Base-by-base conservation (phyloP, 2,329 filamentous ascomycete genomes). In the Rhinocladiella mackenziei region DNA sequence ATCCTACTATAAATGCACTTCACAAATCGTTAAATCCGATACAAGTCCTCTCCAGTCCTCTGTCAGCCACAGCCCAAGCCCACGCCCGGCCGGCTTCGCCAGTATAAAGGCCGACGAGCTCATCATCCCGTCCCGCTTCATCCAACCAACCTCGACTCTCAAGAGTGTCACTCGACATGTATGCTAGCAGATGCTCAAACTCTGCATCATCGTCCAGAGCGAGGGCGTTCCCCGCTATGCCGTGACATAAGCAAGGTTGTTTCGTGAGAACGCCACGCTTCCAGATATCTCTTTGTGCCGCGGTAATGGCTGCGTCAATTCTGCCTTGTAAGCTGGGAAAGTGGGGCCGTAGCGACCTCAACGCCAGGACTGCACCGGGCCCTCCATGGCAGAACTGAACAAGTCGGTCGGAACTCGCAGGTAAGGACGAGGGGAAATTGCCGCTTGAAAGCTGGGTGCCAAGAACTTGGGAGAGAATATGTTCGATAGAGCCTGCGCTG, bases 361-460 rank as follows among this genome's bases (percentile, higher is more conserved):
- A 68, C 4, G 78, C 80, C 22, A 75, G 64, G 6, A 83, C 64
- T 15, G 83, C 74, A 0, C 81, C 82, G 2, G 81, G 77, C 0
- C 78, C 78, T 2, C 82, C 82, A 56, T 84, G 81, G 56, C 80
- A 85, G 62, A 82, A 80, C 57, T 84, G 80, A 5, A 84, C 73
- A 5, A 80, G 65, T 30, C 45, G 34, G 29, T 60, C 59, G 10
- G 41, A 40, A 3, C 41, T 28, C 3, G 34, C 25, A 5, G 53
- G 35, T 4, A 56, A 71, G 7, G 75, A 68, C 34, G 71, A 75
- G 5, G 78, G 78, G 65, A 81, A 85, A 58, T 84, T 84, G 3
- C 81, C 81, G 47, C 73, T 76, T 3, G 73, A 66, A 39, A 70
- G 71, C 58, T 87, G 83, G 50, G 77, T 68, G 25, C 72, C 72